Base-by-base conservation (phyloP, 345 rosid species). In the Kernera saxatilis region DNA sequence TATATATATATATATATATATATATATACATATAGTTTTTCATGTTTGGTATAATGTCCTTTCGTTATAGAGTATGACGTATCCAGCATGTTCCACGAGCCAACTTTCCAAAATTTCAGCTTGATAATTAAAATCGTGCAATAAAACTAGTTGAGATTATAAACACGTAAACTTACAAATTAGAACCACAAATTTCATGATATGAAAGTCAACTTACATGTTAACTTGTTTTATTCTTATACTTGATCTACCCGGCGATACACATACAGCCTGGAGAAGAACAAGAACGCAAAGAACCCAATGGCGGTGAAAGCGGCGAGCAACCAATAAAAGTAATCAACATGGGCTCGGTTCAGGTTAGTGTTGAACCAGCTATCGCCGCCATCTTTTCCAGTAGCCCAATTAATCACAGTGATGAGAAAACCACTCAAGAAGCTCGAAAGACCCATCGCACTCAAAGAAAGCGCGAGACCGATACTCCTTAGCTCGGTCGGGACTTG, bases 311-410 rank as follows among this genome's bases (percentile, higher is more conserved):
- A 50, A 54, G 37, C 76, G 0, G 76, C 76, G 2, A 76, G 71
- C 58, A 70, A 56, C 58, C 26, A 76, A 60, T 70, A 76, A 54
- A 76, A 76, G 53, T 76, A 53, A 54, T 76, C 76, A 6, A 76
- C 26, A 69, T 70, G 76, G 21, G 66, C 70, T 35, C 43, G 33
- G 59, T 76, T 76, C 36, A 76, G 25, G 64, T 76, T 63, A 33
- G 25, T 43, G 17, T 64, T 64, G 66, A 76, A 76, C 75, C 71
- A 76, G 17, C 74, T 59, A 2, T 41, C 40, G 0, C 68, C 39
- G 3, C 49, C 71, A 7, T 76, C 55, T 35, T 23, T 37, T 23
- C 75, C 71, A 0, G 70, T 76, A 8, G 22, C 44, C 64, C 56
- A 37, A 25, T 76, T 26, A 19, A 76, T 70, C 51, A 43, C 43